Percentiles rank a stretch among this genome's conserved stretches.
phyloP scores from a whole-genome alignment of 352 stramenopile species.

The Pythium guiyangense region DNA sequence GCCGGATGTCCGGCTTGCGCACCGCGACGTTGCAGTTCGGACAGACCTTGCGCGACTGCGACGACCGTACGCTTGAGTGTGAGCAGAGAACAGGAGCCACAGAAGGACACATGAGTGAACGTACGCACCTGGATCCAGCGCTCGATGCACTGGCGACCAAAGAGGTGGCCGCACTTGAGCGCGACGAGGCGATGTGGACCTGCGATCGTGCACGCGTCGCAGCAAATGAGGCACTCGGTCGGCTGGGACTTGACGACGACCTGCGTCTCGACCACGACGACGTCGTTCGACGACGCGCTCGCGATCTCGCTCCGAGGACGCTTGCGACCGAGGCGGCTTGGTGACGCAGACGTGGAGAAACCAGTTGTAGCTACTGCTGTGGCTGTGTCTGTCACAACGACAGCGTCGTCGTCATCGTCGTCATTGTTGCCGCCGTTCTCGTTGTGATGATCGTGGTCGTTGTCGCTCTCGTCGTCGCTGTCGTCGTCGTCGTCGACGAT shows the following conservation, averaged over 20 bases:
- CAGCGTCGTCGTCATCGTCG: not conserved
- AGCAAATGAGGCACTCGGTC: constrained; percentile 76
- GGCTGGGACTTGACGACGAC: constrained; percentile 37
- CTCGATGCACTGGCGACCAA: constrained; percentile 73
- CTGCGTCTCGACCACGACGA: constrained; percentile 6
- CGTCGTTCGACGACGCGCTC: constrained; percentile 1
- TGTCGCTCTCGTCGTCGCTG: not conserved
- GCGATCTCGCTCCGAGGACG: constrained; percentile 11
- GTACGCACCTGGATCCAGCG: constrained; percentile 43
- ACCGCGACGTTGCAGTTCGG: constrained; percentile 60
- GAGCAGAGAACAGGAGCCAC: too few relatives aligned
- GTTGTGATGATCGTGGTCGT: too few relatives aligned
- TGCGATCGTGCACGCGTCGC: constrained; percentile 51
- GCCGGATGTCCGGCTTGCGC: constrained; percentile 43
- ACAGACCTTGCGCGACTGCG: constrained; percentile 20
- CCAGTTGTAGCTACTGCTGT: not conserved
- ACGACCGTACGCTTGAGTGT: too few relatives aligned
- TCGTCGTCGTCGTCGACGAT: constrained; percentile 13
- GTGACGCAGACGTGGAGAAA: too few relatives aligned
- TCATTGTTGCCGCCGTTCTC: not conserved
- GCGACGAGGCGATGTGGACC: constrained; percentile 62
- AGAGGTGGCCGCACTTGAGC: constrained; percentile 74
- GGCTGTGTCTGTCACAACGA: not conserved
- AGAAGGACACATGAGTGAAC: not conserved
- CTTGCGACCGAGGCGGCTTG: too few relatives aligned